These are phyloP conservation scores for Harringtonia aguacate DNA, from an alignment of 2,329 filamentous ascomycete species.

Conservation along the genomic window DNA sequence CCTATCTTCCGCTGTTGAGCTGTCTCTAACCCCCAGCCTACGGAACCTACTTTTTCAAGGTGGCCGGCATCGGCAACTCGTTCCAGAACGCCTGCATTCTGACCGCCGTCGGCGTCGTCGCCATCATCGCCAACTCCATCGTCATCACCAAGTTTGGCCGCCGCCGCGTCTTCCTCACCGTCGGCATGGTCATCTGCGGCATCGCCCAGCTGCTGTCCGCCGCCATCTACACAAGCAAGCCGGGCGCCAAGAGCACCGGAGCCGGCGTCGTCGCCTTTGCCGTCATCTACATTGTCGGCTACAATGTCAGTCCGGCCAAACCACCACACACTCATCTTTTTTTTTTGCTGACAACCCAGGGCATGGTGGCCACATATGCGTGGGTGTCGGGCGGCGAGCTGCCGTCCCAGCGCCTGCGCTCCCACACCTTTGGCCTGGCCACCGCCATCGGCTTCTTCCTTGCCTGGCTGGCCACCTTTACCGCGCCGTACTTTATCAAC, in stretches of 20 bases:
- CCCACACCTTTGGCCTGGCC: conserved; percentile 45
- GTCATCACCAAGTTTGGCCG: conserved; percentile 42
- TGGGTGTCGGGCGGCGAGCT: conserved; percentile 48
- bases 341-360: conserved; percentile 8
- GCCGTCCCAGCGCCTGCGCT: conserved; percentile 43
- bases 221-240: conserved; percentile 34
- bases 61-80: conserved; percentile 42
- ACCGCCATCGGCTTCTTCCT: conserved; percentile 42
- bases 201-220: conserved; percentile 43
- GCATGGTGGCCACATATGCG: conserved; percentile 42
- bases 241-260: conserved; percentile 24
- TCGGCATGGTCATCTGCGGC: conserved; percentile 39
- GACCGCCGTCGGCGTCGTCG: conserved; percentile 40
- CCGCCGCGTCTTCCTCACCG: conserved; percentile 40
- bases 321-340: neutral
- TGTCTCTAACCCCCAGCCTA: conserved; percentile 26
- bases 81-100: conserved; percentile 48
- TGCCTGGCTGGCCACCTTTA: conserved; percentile 47
- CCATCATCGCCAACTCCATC: conserved; percentile 40
- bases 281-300: conserved; percentile 41
- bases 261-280: conserved; percentile 41
- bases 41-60: conserved; percentile 49
- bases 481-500: conserved; percentile 50
- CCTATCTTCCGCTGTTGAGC: neutral
- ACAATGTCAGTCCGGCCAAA: conserved; percentile 27